phyloP scores from a whole-genome alignment of 2,329 filamentous ascomycete genomes.

The Talaromyces atroroseus region DNA sequence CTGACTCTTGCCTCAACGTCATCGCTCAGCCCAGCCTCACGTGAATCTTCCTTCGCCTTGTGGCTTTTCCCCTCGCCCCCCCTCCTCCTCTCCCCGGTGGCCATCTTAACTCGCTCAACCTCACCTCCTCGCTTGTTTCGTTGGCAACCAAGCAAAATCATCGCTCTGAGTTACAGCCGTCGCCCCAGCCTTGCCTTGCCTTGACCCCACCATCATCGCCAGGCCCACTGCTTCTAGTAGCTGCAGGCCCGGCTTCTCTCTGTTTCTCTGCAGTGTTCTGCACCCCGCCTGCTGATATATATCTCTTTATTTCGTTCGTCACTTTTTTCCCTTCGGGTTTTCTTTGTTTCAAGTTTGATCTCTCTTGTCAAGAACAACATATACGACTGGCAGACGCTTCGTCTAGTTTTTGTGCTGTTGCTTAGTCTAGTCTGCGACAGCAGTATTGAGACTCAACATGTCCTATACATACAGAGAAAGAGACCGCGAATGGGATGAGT shows the following conservation, averaged over 20 bases:
- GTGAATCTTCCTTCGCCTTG: neutral
- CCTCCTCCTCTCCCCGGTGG: neutral
- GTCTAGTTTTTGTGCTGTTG: neutral
- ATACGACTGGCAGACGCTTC: neutral
- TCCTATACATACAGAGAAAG: slow-evolving; percentile 37
- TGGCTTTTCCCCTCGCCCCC: no score
- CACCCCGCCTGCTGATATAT: neutral
- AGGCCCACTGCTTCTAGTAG: neutral
- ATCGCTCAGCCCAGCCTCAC: neutral
- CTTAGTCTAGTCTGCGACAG: neutral
- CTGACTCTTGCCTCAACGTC: neutral
- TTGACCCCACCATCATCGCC: slow-evolving; percentile 9
- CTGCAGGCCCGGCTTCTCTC: neutral
- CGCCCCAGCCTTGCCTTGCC: neutral
- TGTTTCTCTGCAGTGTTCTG: neutral
- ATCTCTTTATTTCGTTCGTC: neutral
- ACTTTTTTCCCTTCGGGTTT: neutral
- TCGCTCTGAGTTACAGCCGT: neutral
- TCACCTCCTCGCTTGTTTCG: neutral
- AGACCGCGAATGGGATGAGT: slow-evolving; percentile 39
- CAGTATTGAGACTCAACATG: slow-evolving; percentile 18
- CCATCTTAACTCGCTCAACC: neutral
- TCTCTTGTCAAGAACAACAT: neutral
- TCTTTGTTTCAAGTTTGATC: neutral
- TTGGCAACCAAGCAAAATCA: neutral